phyloP scores from a whole-genome alignment of 768 basidiomycete species.

The Leccinum subtestaceum region DNA sequence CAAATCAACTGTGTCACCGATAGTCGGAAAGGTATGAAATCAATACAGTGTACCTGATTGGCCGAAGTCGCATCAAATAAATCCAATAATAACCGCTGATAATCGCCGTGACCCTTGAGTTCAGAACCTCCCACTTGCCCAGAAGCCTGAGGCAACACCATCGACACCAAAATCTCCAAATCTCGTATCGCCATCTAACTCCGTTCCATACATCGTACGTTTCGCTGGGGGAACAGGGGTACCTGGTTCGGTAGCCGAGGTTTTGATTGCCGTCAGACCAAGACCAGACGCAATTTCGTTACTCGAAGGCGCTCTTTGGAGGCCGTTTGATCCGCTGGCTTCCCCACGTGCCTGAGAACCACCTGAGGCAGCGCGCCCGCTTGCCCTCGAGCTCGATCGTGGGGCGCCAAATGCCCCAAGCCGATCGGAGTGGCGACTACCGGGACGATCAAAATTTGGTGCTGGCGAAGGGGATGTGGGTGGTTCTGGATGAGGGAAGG shows the following conservation, averaged over 20 bases:
- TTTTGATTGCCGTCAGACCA: slow-evolving; percentile 40
- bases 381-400: slow-evolving; percentile 38
- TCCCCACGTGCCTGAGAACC: slow-evolving; percentile 27
- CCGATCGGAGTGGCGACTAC: slow-evolving; percentile 33
- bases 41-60: slow-evolving; percentile 9
- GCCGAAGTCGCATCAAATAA: slow-evolving; percentile 7
- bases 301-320: slow-evolving; percentile 38
- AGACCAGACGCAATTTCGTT: slow-evolving; percentile 46
- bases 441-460: slow-evolving; percentile 31
- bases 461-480: slow-evolving; percentile 35
- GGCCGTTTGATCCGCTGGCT: slow-evolving; percentile 22
- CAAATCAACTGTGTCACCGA: background rate
- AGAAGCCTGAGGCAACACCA: slow-evolving; percentile 71
- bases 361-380: slow-evolving; percentile 29
- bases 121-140: slow-evolving; percentile 52
- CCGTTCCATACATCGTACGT: slow-evolving; percentile 83
- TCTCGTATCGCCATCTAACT: slow-evolving; percentile 75
- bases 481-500: slow-evolving; percentile 34
- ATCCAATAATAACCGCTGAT: slow-evolving; percentile 2
- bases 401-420: slow-evolving; percentile 31
- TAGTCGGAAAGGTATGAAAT: slow-evolving; percentile 1
- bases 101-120: background rate
- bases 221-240: slow-evolving; percentile 48
- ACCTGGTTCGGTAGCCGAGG: slow-evolving; percentile 37
- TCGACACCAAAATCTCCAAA: slow-evolving; percentile 84